Evolutionary conservation across 2,329 filamentous ascomycete species (phyloP), one percentile per base, ranked within the genome.

Genomic region (Arthrobotrys musiformis): DNA sequence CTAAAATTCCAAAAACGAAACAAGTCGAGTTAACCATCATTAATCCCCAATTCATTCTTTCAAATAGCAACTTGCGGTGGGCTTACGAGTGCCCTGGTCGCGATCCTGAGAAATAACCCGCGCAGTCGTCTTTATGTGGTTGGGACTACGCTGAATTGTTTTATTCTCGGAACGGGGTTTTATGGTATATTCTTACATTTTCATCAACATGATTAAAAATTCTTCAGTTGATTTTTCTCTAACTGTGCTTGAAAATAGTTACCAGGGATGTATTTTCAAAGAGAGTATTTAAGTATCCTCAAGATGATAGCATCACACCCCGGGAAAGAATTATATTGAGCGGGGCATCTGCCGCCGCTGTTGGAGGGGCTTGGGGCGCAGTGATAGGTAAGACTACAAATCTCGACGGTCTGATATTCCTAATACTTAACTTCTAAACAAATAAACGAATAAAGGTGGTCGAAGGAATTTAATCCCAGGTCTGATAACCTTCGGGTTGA

Each of bases 101-200:
- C 73, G 6, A 70, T 66, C 22, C 24, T 77, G 5, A 66, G 46
- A 17, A 70, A 61, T 28, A 61, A 67, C 15, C 73, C 73, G 15
- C 50, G 73, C 11, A 77, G 70, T 30, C 33, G 60, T 26, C 13
- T 77, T 5, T 77, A 66, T 24, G 35, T 77, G 6, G 33, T 67
- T 33, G 73, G 73, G 11, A 77, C 73, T 11, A 40, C 73, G 11
- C 13, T 77, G 17, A 77, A 67, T 30, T 70, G 66, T 30, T 77
- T 70, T 19, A 54, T 70, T 13, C 42, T 77, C 2, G 73, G 73
- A 11, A 66, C 37, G 8, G 66, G 73, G 42, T 77, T 66, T 15
- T 77, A 67, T 54, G 52, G 73, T 77, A 70, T 24, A 2, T 17
- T n/a, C 6, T 9, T 17, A 61, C 40, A n/a, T 52, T 28, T 28